Conservation (phyloP, 306 rosid species). For the Malus orientalis region DNA sequence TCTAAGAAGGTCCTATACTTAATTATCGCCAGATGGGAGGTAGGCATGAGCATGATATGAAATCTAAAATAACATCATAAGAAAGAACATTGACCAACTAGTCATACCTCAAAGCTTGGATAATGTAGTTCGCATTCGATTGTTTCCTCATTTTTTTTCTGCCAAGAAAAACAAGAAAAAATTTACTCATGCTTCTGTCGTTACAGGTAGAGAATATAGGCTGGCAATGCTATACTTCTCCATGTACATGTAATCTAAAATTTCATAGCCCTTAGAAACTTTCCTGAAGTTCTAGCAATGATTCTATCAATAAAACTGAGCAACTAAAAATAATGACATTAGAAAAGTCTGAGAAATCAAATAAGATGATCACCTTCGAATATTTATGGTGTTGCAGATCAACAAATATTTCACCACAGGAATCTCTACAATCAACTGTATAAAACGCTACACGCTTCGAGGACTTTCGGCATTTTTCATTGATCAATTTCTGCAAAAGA, state of each 20-base stretch:
- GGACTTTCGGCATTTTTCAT: conserved; percentile 77
- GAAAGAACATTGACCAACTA: not conserved
- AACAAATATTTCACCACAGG: conserved; percentile 95
- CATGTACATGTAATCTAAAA: not conserved
- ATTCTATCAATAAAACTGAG: not conserved
- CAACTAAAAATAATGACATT: not conserved
- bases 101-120: conserved; percentile 72
- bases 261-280: not conserved
- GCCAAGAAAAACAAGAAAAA: conserved; percentile 21
- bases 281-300: not conserved
- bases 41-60: not conserved
- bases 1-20: not conserved
- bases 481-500: conserved; percentile 56
- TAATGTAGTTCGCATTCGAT: conserved; percentile 48
- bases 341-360: not conserved
- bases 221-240: not conserved
- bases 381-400: conserved; percentile 74
- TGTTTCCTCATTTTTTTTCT: conserved; percentile 73
- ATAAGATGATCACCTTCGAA: conserved; percentile 47
- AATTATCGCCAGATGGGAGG: not conserved
- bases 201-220: not conserved
- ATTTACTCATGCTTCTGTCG: not conserved
- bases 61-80: not conserved
- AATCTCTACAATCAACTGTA: conserved; percentile 84
- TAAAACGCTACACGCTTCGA: conserved; percentile 73